These are phyloP conservation scores for Hymenoscyphus albidus DNA, from an alignment of 2,329 filamentous ascomycete genomes.

Conservation along the genomic window DNA sequence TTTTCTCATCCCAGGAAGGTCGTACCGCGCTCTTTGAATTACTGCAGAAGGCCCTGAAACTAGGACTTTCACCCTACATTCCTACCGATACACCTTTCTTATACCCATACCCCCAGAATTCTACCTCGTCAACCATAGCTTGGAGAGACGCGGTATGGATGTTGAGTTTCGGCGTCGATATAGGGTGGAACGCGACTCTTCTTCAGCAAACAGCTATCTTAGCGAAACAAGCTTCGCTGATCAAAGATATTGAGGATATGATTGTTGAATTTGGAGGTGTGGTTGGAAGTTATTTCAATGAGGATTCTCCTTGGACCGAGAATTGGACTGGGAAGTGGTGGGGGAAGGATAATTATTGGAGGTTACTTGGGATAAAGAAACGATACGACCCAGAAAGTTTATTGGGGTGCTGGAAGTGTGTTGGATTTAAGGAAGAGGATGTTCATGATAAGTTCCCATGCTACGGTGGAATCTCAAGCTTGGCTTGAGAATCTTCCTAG, in stretches of 20 bases:
- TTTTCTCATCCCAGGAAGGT: background rate
- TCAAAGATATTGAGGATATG: slow-evolving; percentile 2
- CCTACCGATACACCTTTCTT: slow-evolving; percentile 18
- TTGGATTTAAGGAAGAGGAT: background rate
- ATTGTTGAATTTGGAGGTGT: slow-evolving; percentile 3
- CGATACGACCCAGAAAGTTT: background rate
- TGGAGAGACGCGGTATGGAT: slow-evolving; percentile 19
- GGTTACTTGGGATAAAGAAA: slow-evolving; percentile 10
- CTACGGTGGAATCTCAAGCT: background rate
- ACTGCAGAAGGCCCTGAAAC: background rate
- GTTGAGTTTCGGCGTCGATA: slow-evolving; percentile 9
- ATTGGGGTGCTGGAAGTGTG: slow-evolving; percentile 3
- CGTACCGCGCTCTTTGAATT: background rate
- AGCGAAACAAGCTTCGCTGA: slow-evolving; percentile 1
- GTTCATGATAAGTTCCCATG: background rate
- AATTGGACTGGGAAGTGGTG: slow-evolving; percentile 22
- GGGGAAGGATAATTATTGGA: slow-evolving; percentile 19
- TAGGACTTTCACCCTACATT: slow-evolving; percentile 13
- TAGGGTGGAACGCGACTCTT: slow-evolving; percentile 16
- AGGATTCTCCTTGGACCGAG: slow-evolving; percentile 17
- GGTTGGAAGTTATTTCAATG: slow-evolving; percentile 20
- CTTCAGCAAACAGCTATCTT: slow-evolving; percentile 8
- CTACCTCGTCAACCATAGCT: slow-evolving; percentile 20
- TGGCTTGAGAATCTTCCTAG: background rate
- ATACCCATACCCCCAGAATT: slow-evolving; percentile 14